phyloP scores from a whole-genome alignment of 106 monocot species.

The Dactylorhiza incarnata region DNA sequence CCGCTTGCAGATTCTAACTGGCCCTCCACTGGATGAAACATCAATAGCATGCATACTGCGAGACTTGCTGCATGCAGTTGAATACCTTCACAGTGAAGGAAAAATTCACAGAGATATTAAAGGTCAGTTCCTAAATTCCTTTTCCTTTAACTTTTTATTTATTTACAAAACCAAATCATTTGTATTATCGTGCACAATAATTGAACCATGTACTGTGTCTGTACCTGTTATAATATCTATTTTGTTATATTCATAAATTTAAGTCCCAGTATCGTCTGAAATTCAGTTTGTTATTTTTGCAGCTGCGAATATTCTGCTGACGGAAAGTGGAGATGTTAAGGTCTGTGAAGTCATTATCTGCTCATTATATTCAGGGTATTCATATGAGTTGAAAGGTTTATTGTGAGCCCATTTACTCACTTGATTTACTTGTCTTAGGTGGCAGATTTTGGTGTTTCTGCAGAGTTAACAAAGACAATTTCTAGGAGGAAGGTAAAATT shows the following conservation, averaged over 20 bases:
- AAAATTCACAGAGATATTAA: conserved; percentile 98
- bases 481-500: conserved; percentile 84
- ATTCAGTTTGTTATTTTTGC: conserved; percentile 25
- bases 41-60: conserved; percentile 90
- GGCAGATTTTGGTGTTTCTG: conserved; percentile 99
- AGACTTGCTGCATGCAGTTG: conserved; percentile 83
- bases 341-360: conserved; percentile 21
- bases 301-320: conserved; percentile 94
- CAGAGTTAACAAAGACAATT: conserved; percentile 92
- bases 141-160: background rate
- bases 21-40: conserved; percentile 86
- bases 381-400: background rate
- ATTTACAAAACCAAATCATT: background rate
- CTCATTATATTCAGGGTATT: background rate
- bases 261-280: background rate
- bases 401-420: conserved; percentile 6
- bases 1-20: conserved; percentile 68
- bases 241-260: background rate
- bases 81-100: conserved; percentile 95
- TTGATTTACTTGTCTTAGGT: conserved; percentile 47
- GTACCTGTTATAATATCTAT: background rate
- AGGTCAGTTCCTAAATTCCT: conserved; percentile 38
- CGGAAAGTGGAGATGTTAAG: conserved; percentile 97
- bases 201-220: background rate
- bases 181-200: conserved; percentile 5